These are phyloP conservation scores for Vanderwaltozyma tropicalis DNA, from an alignment of 805 yeast genomes.

Conservation along the genomic window DNA sequence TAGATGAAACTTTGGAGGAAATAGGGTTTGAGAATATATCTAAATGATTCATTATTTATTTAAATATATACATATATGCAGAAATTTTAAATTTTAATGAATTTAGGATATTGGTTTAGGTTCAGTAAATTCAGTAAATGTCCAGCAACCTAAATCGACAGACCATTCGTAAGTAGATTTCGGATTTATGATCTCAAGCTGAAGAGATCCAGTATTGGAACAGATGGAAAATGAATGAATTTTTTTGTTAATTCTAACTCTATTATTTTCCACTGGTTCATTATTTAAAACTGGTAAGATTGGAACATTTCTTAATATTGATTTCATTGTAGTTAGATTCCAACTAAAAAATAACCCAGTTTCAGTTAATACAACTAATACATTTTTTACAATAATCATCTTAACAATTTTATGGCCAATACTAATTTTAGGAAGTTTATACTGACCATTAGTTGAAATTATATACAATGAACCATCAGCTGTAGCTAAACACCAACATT, in stretches of 20 bases:
- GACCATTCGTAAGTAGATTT: constrained; percentile 15
- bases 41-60: not conserved
- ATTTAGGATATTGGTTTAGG: too few relatives aligned
- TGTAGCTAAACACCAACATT: constrained; percentile 37
- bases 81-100: not conserved
- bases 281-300: constrained; percentile 21
- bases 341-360: constrained; percentile 41
- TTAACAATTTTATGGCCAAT: constrained; percentile 42
- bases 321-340: constrained; percentile 14
- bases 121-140: too few relatives aligned
- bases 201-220: constrained; percentile 1
- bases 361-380: constrained; percentile 48
- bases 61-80: not conserved
- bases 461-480: constrained; percentile 31
- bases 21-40: constrained; percentile 15
- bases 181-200: constrained; percentile 12
- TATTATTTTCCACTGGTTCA: constrained; percentile 17
- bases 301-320: constrained; percentile 18
- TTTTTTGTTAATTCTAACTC: constrained; percentile 21
- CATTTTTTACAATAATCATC: constrained; percentile 29
- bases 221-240: constrained; percentile 9
- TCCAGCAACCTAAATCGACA: constrained; percentile 23
- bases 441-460: constrained; percentile 26
- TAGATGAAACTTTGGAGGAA: constrained; percentile 21
- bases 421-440: constrained; percentile 32